These are phyloP conservation scores for Eucalyptus tenuipes DNA, from an alignment of 345 rosid genomes.

Conservation along the genomic window DNA sequence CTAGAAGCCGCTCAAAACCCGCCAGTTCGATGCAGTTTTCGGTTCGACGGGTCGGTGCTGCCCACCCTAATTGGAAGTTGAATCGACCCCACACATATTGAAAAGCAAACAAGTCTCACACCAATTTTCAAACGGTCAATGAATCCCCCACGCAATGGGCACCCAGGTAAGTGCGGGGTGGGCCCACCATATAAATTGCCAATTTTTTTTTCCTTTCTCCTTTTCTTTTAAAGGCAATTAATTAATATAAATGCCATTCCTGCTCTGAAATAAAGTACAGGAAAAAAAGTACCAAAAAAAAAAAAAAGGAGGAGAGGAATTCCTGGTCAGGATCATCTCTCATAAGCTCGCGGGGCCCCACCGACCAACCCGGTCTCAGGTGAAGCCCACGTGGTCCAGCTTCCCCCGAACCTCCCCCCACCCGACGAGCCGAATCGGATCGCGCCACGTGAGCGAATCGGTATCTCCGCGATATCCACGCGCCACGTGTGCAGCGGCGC, in stretches of 20 bases:
- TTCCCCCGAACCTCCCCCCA: background rate
- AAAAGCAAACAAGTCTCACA: background rate
- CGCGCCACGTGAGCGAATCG: constrained; percentile 12
- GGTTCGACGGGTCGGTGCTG: accelerated
- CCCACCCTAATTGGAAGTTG: background rate
- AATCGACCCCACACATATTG: background rate
- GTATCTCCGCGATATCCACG: background rate
- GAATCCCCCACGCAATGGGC: background rate
- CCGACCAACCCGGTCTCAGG: background rate
- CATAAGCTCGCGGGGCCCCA: background rate
- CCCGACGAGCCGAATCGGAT: background rate
- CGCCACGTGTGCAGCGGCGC: constrained; percentile 6
- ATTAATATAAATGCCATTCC: background rate
- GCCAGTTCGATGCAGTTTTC: too few species aligned
- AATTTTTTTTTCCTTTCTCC: background rate
- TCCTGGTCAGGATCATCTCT: background rate
- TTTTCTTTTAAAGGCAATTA: background rate
- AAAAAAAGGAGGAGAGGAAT: too few species aligned
- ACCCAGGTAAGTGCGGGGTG: background rate
- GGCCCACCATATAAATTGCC: background rate
- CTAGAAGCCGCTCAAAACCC: too few species aligned
- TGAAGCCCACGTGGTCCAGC: constrained; percentile 1
- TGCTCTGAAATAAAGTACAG: background rate
- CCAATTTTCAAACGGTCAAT: background rate
- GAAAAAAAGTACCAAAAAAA: background rate